Evolutionary conservation across 257 asterid species (phyloP).

Genomic region (Ligustrum vulgare): DNA sequence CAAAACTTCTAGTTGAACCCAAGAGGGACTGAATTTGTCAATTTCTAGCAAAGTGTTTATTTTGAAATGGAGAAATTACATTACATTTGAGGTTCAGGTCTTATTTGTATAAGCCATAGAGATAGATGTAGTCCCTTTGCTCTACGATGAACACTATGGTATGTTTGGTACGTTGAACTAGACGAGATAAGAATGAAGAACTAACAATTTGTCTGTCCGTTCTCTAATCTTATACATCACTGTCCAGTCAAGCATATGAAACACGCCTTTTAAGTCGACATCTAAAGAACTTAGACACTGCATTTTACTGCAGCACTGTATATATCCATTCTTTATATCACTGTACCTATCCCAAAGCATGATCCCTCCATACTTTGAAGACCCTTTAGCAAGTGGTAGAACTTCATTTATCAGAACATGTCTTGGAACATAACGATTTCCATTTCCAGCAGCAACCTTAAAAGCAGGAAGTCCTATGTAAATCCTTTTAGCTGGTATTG

Average conservation of each 20-base stretch:
- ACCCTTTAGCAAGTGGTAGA: slow-evolving; percentile 20
- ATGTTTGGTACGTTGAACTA: no score
- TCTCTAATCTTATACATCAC: not conserved
- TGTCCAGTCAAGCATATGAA: not conserved
- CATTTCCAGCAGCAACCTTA: slow-evolving; percentile 16
- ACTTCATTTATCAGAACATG: slow-evolving; percentile 10
- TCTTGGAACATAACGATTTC: no score
- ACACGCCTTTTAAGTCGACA: no score
- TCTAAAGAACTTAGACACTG: slow-evolving; percentile 8
- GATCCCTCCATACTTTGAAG: slow-evolving; percentile 29
- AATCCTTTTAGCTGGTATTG: not conserved
- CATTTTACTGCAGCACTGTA: slow-evolving; percentile 20
- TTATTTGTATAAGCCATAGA: not conserved
- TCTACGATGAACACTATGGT: not conserved
- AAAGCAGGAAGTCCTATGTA: slow-evolving; percentile 26
- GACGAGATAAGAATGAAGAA: not conserved
- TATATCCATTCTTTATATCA: slow-evolving; percentile 20
- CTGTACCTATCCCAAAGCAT: slow-evolving; percentile 27
- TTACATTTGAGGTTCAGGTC: no score
- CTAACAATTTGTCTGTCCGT: not conserved
- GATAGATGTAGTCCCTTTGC: not conserved
- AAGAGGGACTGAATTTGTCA: no score
- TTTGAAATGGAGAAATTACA: no score
- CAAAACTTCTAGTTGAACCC: no score
- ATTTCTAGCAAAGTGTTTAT: no score